Conservation (phyloP, 2,329 filamentous ascomycete species). For the Cadophora sp. region DNA sequence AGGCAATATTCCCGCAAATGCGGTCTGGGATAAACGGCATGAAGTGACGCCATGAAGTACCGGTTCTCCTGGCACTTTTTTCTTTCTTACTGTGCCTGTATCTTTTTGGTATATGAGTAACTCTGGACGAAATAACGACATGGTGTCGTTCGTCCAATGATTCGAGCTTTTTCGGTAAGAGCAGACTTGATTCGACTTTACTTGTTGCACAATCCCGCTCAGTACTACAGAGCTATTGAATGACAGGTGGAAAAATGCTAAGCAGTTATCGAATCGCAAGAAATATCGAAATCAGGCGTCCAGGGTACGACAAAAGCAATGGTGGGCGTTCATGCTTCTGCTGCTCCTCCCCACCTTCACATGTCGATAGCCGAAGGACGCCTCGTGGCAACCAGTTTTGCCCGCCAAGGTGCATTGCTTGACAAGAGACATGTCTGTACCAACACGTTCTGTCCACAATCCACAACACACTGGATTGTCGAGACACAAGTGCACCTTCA, state of each 20-base stretch:
- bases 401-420: conserved; percentile 9
- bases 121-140: neutral
- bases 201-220: conserved; percentile 11
- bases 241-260: conserved; percentile 2
- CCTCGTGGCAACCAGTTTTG: conserved; percentile 12
- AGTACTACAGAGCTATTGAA: conserved; percentile 8
- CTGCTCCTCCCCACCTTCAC: conserved; percentile 17
- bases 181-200: neutral
- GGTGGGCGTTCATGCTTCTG: neutral
- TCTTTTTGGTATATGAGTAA: neutral
- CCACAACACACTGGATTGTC: neutral
- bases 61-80: neutral
- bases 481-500: conserved; percentile 7
- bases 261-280: neutral
- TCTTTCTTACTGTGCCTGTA: neutral
- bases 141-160: neutral
- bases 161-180: neutral
- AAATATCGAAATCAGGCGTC: neutral
- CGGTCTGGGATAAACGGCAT: neutral
- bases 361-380: conserved; percentile 13
- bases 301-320: conserved; percentile 6
- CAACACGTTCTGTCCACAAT: neutral
- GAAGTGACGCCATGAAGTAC: neutral
- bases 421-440: conserved; percentile 11
- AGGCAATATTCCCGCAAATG: conserved; percentile 4